These are phyloP conservation scores for Kurtzmaniella fragi DNA, from an alignment of 805 yeast species.

Conservation along the genomic window DNA sequence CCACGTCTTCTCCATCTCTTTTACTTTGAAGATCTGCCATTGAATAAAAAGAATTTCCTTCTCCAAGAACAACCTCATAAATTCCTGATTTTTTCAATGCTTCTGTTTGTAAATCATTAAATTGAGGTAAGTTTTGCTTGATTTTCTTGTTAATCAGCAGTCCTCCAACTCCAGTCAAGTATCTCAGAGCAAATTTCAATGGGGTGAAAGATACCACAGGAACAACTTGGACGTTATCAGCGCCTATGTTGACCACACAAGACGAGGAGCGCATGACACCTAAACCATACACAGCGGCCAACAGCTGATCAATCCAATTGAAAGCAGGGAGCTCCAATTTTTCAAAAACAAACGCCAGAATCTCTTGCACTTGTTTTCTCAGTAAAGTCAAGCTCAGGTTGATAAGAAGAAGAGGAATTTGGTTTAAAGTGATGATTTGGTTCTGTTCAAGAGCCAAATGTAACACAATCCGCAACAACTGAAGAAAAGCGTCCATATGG, in stretches of 20 bases:
- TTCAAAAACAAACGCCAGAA: constrained; percentile 76
- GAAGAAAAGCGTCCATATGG: constrained; percentile 66
- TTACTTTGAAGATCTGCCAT: constrained; percentile 37
- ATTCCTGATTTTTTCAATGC: constrained; percentile 68
- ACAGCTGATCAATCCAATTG: constrained; percentile 59
- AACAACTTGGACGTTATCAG: constrained; percentile 65
- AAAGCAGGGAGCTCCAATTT: constrained; percentile 66
- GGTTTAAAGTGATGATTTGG: constrained; percentile 49
- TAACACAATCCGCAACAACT: constrained; percentile 44
- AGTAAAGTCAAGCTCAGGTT: constrained; percentile 65
- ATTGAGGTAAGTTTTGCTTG: constrained; percentile 49
- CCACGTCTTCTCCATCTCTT: constrained; percentile 9
- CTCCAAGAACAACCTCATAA: constrained; percentile 73
- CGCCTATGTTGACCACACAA: constrained; percentile 77
- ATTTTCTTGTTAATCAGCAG: constrained; percentile 52
- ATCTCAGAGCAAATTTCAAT: constrained; percentile 47
- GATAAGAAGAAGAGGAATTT: constrained; percentile 66
- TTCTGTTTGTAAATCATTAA: constrained; percentile 58
- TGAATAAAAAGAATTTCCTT: constrained; percentile 61
- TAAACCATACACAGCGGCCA: constrained; percentile 71
- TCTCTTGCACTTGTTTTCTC: constrained; percentile 56
- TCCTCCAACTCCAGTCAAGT: constrained; percentile 58
- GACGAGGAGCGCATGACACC: constrained; percentile 56
- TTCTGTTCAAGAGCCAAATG: constrained; percentile 33
- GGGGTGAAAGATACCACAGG: constrained; percentile 76